phyloP scores from a whole-genome alignment of 2,329 filamentous ascomycete genomes.

The Huntiella abstrusa region DNA sequence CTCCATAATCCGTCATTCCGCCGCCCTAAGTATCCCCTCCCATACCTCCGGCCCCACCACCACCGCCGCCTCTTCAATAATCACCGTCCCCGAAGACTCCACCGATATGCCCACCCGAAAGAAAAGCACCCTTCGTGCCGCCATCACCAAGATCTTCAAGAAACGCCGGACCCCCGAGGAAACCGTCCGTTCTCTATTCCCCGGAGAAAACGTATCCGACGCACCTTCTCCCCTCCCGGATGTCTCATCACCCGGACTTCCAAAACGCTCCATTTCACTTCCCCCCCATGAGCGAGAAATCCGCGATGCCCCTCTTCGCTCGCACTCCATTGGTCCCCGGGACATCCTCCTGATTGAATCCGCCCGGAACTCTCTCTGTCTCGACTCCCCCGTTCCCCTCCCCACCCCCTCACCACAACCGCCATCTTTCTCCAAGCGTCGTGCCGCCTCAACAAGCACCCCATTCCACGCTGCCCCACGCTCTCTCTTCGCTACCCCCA shows the following conservation, averaged over 20 bases:
- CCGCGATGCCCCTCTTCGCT: slow-evolving; percentile 39
- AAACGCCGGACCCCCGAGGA: slow-evolving; percentile 25
- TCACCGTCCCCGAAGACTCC: slow-evolving; percentile 17
- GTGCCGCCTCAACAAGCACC: slow-evolving; percentile 7
- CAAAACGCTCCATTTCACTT: slow-evolving; percentile 38
- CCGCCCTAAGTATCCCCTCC: slow-evolving; percentile 3
- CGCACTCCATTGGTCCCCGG: slow-evolving; percentile 39
- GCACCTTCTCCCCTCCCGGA: neutral
- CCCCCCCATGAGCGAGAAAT: slow-evolving; percentile 43
- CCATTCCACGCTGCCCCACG: slow-evolving; percentile 6
- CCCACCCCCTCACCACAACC: neutral
- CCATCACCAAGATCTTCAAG: slow-evolving; percentile 39
- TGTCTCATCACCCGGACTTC: neutral
- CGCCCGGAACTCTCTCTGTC: slow-evolving; percentile 32
- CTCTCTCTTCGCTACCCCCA: slow-evolving; percentile 10
- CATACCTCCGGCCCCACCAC: neutral
- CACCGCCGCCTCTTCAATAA: neutral
- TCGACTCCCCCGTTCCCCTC: slow-evolving; percentile 17
- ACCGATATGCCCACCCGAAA: slow-evolving; percentile 27
- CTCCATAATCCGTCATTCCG: slow-evolving; percentile 7
- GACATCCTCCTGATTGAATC: slow-evolving; percentile 34
- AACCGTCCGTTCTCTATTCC: neutral
- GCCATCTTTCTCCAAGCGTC: slow-evolving; percentile 3
- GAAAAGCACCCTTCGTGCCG: slow-evolving; percentile 37
- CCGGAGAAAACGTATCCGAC: neutral